Evolutionary conservation across 176 grass and related monocot species (phyloP).

Genomic region (Triticum timopheevii): DNA sequence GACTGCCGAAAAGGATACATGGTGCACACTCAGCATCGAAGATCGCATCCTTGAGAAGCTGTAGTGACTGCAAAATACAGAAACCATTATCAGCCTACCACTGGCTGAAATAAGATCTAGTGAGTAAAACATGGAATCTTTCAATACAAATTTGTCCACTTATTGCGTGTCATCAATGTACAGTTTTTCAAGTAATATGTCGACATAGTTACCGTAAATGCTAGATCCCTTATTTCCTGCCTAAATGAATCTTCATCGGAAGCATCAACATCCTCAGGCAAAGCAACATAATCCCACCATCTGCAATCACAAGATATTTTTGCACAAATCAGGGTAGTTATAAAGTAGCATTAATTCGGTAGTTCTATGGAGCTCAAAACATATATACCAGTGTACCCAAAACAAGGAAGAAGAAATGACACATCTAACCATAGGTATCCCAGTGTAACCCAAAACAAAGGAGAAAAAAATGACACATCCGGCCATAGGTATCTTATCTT

Average conservation of each 20-base stretch:
- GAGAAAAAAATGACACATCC: not conserved
- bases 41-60: constrained; percentile 90
- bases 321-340: not conserved
- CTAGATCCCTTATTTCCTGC: constrained; percentile 74
- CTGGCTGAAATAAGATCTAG: not conserved
- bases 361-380: not conserved
- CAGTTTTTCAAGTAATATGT: constrained; percentile 1
- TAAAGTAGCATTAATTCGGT: constrained; percentile 4
- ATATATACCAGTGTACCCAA: not conserved
- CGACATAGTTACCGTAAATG: constrained; percentile 61
- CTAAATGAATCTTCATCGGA: constrained; percentile 78
- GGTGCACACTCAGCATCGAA: constrained; percentile 79
- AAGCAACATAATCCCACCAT: constrained; percentile 96
- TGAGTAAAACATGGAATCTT: not conserved
- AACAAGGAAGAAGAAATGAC: constrained; percentile 10
- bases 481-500: not conserved
- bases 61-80: constrained; percentile 64
- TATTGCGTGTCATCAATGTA: not conserved
- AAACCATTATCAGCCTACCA: not conserved
- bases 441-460: not conserved
- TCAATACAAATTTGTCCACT: not conserved
- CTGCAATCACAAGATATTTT: constrained; percentile 45
- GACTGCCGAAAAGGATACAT: constrained; percentile 68
- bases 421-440: not conserved
- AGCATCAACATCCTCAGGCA: constrained; percentile 82